These are phyloP conservation scores for Bruguiera hainesii DNA, from an alignment of 441 rosid genomes.

Conservation along the genomic window DNA sequence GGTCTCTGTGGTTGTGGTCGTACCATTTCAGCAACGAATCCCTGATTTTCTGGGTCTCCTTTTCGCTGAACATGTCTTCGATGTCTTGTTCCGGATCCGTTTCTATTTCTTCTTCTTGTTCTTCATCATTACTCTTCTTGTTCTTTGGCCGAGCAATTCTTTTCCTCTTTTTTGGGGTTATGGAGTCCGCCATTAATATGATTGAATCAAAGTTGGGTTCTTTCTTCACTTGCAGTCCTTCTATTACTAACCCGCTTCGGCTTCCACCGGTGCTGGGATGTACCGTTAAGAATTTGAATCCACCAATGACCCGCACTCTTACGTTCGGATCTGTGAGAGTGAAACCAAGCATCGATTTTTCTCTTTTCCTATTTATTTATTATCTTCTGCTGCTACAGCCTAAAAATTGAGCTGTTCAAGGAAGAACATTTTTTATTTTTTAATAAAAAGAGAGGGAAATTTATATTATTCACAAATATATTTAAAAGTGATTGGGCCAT, in stretches of 20 bases:
- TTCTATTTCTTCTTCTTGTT: conserved; percentile 7
- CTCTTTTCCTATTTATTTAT: not conserved
- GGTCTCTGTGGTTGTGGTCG: conserved; percentile 57
- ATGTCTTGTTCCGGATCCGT: conserved; percentile 36
- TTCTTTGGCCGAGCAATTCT: conserved; percentile 8
- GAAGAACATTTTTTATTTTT: too few species aligned
- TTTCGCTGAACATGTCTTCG: conserved; percentile 63
- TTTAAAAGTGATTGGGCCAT: too few species aligned
- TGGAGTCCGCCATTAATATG: conserved; percentile 11
- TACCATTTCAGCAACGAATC: conserved; percentile 62
- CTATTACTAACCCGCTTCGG: not conserved
- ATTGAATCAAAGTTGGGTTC: not conserved
- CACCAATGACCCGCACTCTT: not conserved
- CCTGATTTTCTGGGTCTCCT: conserved; percentile 50
- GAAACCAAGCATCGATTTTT: not conserved
- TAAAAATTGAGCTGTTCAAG: too few species aligned
- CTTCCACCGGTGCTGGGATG: not conserved
- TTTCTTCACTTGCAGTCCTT: conserved; percentile 1
- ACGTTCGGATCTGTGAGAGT: not conserved
- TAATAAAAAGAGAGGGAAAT: too few species aligned
- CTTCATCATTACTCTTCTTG: not conserved
- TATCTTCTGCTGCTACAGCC: too few species aligned
- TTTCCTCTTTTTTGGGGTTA: conserved; percentile 5
- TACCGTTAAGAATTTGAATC: conserved; percentile 8
- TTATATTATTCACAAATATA: too few species aligned